Percentiles rank a stretch among this genome's conserved stretches.
These are phyloP conservation scores for Beauveria pseudobassiana DNA, from an alignment of 2,329 filamentous ascomycete species.

Conservation along the genomic window DNA sequence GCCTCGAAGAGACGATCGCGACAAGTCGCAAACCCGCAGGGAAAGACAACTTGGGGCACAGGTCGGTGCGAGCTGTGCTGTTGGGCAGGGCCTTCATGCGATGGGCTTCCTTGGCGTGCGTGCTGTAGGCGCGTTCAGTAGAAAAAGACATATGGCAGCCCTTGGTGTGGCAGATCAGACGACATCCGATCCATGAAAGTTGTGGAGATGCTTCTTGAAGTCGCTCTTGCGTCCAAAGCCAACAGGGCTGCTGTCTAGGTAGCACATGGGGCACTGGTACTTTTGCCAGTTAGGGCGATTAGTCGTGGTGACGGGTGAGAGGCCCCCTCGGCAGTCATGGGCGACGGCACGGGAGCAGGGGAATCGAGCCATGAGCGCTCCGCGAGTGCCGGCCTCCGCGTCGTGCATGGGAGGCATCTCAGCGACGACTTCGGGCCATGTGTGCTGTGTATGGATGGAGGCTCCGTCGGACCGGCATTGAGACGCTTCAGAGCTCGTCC, in stretches of 20 bases:
- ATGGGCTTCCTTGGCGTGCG: constrained; percentile 36
- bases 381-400: constrained; percentile 23
- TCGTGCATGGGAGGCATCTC: constrained; percentile 29
- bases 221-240: constrained; percentile 40
- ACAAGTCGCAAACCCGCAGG: constrained; percentile 35
- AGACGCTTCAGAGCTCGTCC: constrained; percentile 34
- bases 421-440: constrained; percentile 27
- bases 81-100: constrained; percentile 33
- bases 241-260: constrained; percentile 36
- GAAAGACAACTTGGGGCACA: constrained; percentile 37
- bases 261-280: constrained; percentile 39
- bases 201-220: constrained; percentile 42
- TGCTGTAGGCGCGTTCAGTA: constrained; percentile 37
- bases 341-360: constrained; percentile 29
- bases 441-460: constrained; percentile 32
- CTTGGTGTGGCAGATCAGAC: constrained; percentile 35
- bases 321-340: constrained; percentile 22
- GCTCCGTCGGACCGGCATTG: constrained; percentile 31
- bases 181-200: constrained; percentile 36
- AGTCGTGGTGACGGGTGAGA: constrained; percentile 30
- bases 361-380: constrained; percentile 35
- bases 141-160: constrained; percentile 36
- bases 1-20: constrained; percentile 37
- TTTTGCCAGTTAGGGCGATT: constrained; percentile 32
- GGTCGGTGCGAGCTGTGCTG: constrained; percentile 32